Base-by-base conservation (phyloP, 2,329 filamentous ascomycete species). In the Geosmithia flava region DNA sequence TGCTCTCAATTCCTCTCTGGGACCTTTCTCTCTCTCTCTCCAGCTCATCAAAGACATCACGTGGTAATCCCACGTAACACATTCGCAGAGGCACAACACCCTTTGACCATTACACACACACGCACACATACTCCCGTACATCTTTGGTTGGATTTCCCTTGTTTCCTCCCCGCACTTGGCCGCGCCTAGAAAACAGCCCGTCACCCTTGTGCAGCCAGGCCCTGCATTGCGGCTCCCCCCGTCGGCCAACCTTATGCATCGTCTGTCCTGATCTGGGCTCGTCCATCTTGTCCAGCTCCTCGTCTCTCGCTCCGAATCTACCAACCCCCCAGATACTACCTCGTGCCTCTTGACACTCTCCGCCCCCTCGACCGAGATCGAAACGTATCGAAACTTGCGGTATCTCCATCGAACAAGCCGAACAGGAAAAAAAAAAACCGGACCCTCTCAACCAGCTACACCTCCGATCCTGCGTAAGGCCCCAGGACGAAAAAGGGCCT, bases 401-500 rank as follows among this genome's bases (percentile, higher is more conserved):
- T 11, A 37, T 37, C 33, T 6, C 33, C 33, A 37, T 7, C 33
- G 11, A 11, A 37, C 33, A 37, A 11, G 11, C 33, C 33, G 33
- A 37, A 5, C 4, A 27, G 4, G 8, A 8, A 27, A 27, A 27
- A 27, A 27, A 27, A 27, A 27, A 27, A 27, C 23, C 4, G 8
- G 23, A 27, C 23, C 4, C 23, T 8, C 8, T 27, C 33, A 37
- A 7, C 33, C 64, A 46, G 55, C 56, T 50, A 56, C 58, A 50
- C 56, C 33, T 37, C 54, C 46, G 48, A 47, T 43, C 47, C 53
- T 52, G 55, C 53, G 51, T 20, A 44, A 37, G 33, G 15, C 15
- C 33, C 52, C 54, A 44, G 45, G 53, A 51, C 52, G 54, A 57
- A 54, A 49, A 45, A 16, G 69, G 73, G 70, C 66, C 68, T 50